Percentiles rank a stretch among this genome's conserved stretches.
These are phyloP conservation scores for Podospora didyma DNA, from an alignment of 495 filamentous ascomycete genomes.

Conservation along the genomic window DNA sequence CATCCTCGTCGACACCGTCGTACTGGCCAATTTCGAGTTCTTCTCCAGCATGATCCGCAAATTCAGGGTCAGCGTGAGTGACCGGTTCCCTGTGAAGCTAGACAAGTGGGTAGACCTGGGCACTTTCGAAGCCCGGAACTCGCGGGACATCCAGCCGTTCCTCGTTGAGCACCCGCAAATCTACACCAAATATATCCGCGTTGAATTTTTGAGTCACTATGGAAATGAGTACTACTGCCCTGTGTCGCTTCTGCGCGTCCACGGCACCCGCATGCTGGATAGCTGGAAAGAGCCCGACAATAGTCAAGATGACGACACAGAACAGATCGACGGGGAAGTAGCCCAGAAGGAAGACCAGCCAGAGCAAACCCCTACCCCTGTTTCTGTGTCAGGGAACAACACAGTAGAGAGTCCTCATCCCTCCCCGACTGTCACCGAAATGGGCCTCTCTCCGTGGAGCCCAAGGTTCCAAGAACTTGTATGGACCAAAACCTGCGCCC, in stretches of 20 bases:
- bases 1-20: constrained; percentile 91
- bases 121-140: constrained; percentile 84
- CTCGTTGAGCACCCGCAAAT: constrained; percentile 88
- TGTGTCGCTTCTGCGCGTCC: constrained; percentile 81
- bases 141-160: constrained; percentile 90
- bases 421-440: constrained; percentile 1
- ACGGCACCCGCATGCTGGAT: constrained; percentile 96
- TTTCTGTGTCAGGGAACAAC: neutral
- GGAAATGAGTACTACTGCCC: constrained; percentile 97
- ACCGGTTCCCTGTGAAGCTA: constrained; percentile 85
- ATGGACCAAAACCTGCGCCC: constrained; percentile 15
- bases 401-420: constrained; percentile 7
- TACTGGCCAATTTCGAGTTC: constrained; percentile 96
- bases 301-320: constrained; percentile 37
- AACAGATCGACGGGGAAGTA: constrained; percentile 28
- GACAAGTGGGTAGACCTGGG: constrained; percentile 91
- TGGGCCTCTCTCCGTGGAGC: constrained; percentile 27
- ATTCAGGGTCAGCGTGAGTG: constrained; percentile 85
- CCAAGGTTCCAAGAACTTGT: constrained; percentile 16
- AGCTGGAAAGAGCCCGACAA: constrained; percentile 64
- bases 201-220: constrained; percentile 92
- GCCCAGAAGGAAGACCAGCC: constrained; percentile 28
- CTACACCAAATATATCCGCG: constrained; percentile 86
- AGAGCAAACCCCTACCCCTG: constrained; percentile 7
- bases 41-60: constrained; percentile 94